Conservation (phyloP, 2,329 filamentous ascomycete species). For the Alternaria gaisen region DNA sequence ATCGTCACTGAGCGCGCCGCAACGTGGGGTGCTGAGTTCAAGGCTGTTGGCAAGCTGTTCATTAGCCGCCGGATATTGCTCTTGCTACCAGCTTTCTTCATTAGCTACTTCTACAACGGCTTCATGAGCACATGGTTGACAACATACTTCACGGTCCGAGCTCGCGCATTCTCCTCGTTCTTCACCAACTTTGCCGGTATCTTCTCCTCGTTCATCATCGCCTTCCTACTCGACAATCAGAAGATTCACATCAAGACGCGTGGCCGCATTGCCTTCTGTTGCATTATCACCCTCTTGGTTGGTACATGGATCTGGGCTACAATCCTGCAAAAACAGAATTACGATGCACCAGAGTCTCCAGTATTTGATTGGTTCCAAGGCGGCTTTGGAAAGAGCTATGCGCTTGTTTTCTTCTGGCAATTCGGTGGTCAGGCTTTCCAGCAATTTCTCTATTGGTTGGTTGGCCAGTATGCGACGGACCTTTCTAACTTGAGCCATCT, state of each 20-base stretch:
- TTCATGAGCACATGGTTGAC: slow-evolving; percentile 49
- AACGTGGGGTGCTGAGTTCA: slow-evolving; percentile 40
- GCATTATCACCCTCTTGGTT: slow-evolving; percentile 42
- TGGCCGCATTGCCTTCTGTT: slow-evolving; percentile 38
- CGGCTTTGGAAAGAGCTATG: slow-evolving; percentile 46
- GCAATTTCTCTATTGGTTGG: slow-evolving; percentile 49
- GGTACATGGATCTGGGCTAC: slow-evolving; percentile 50
- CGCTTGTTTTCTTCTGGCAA: slow-evolving; percentile 49
- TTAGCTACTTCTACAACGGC: slow-evolving; percentile 52
- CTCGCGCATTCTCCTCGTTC: slow-evolving; percentile 48
- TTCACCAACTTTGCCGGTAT: slow-evolving; percentile 51
- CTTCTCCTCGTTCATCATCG: slow-evolving; percentile 48
- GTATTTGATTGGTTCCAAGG: slow-evolving; percentile 48
- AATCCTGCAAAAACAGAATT: slow-evolving; percentile 45
- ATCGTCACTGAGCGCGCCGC: slow-evolving; percentile 37
- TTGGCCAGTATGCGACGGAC: slow-evolving; percentile 49
- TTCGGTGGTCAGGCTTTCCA: slow-evolving; percentile 50
- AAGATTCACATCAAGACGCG: slow-evolving; percentile 46
- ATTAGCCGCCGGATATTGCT: slow-evolving; percentile 44
- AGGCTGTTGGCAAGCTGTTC: slow-evolving; percentile 42
- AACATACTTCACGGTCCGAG: slow-evolving; percentile 48
- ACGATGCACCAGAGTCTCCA: slow-evolving; percentile 35
- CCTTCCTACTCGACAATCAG: slow-evolving; percentile 44
- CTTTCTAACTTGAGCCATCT: slow-evolving; percentile 44
- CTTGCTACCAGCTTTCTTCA: slow-evolving; percentile 48